A percentile compares a stretch with the other conserved stretches of the same genome.
Evolutionary conservation across 257 asterid species (phyloP).

Genomic region (Orobanche coerulescens): DNA sequence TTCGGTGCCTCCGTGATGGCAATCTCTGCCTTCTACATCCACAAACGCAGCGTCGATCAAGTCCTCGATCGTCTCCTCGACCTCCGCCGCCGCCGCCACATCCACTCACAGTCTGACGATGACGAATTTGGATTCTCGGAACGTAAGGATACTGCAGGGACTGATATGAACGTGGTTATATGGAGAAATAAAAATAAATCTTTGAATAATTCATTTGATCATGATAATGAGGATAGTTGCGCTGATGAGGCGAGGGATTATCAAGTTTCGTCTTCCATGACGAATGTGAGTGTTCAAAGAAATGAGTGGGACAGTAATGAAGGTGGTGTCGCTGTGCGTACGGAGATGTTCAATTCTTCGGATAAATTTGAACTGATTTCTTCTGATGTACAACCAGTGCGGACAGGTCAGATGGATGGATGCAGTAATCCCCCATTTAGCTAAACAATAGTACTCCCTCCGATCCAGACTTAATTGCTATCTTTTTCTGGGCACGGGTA

Average conservation of each 20-base stretch:
- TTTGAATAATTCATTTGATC: conserved; percentile 27
- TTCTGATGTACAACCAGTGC: conserved; percentile 42
- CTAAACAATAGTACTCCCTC: neutral
- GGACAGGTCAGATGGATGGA: conserved; percentile 45
- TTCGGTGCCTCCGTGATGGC: conserved; percentile 95
- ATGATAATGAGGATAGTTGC: conserved; percentile 24
- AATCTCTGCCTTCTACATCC: conserved; percentile 78
- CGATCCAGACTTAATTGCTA: too few species aligned
- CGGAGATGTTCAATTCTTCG: conserved; percentile 15
- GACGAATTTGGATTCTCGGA: conserved; percentile 29
- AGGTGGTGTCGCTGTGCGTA: conserved; percentile 14
- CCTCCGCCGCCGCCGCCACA: conserved; percentile 40
- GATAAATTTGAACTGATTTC: conserved; percentile 35
- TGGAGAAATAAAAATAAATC: conserved; percentile 26
- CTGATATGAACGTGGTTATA: conserved; percentile 18
- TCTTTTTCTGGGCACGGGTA: too few species aligned
- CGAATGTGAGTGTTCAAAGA: conserved; percentile 29
- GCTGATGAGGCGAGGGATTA: conserved; percentile 24
- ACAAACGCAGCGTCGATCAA: conserved; percentile 85
- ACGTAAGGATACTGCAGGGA: conserved; percentile 13
- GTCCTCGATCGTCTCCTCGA: conserved; percentile 78
- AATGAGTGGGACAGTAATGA: conserved; percentile 34
- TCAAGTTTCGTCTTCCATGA: conserved; percentile 50
- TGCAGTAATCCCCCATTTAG: conserved; percentile 5
- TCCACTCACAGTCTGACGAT: conserved; percentile 24